A percentile compares a stretch with the other conserved stretches of the same genome.
Conservation (phyloP, 2,329 filamentous ascomycete genomes). For the Ramularia endophylla region DNA sequence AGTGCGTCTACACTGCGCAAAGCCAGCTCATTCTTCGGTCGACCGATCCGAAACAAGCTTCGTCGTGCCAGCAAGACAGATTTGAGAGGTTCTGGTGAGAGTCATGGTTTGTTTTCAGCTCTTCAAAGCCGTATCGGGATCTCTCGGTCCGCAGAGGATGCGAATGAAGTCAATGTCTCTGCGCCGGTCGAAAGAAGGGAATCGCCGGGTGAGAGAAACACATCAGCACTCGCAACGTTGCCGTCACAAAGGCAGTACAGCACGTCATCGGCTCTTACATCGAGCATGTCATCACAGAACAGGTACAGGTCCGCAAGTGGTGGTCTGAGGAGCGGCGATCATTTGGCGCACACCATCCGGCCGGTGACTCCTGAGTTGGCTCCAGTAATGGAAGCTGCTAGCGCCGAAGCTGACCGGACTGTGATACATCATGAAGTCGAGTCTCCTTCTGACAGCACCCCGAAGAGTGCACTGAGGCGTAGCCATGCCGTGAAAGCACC, state of each 20-base stretch:
- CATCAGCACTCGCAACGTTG: not conserved
- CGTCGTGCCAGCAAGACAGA: constrained; percentile 25
- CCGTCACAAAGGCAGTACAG: constrained; percentile 1
- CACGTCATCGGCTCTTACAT: constrained; percentile 6
- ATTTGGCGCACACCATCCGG: constrained; percentile 19
- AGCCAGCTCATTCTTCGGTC: constrained; percentile 28
- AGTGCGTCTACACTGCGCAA: constrained; percentile 22
- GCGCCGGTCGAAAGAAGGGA: not conserved
- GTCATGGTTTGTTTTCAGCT: constrained; percentile 57
- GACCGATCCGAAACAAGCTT: constrained; percentile 23
- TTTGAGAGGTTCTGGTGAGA: constrained; percentile 41
- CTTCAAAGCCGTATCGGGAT: constrained; percentile 47
- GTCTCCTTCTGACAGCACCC: constrained; percentile 7
- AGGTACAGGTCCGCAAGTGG: not conserved
- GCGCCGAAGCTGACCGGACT: constrained; percentile 4
- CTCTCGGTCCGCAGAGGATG: constrained; percentile 12
- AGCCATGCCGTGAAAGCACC: constrained; percentile 18
- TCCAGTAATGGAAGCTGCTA: constrained; percentile 16
- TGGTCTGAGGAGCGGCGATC: constrained; percentile 4
- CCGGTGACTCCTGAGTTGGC: constrained; percentile 22
- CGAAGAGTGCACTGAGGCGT: constrained; percentile 16
- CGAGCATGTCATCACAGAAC: constrained; percentile 20
- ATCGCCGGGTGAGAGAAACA: not conserved
- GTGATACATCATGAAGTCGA: constrained; percentile 8
- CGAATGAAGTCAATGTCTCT: constrained; percentile 2